Evolutionary conservation across 176 grass and related monocot species (phyloP), one percentile per base, ranked within the genome.

Genomic region (Musa schizocarpa): DNA sequence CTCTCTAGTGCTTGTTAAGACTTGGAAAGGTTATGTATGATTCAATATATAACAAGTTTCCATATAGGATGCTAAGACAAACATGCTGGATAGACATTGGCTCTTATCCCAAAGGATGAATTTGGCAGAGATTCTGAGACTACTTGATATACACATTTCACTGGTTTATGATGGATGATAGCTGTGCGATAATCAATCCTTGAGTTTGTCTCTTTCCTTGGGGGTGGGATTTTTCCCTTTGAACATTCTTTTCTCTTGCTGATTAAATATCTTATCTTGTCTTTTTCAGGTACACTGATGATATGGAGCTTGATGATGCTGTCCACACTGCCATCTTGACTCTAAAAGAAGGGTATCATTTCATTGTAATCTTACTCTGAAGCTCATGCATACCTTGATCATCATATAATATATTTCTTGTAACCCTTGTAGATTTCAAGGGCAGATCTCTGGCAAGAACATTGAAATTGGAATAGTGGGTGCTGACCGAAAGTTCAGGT

Each of bases 291-390:
- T 99, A 94, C 70, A 94, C 95, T 11, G 90, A 94, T 73, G 90
- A 99, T 80, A 99, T 99, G 91, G 95, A 99, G 74, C 90, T 99
- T 81, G 95, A 99, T 80, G 91, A 99, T 86, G 95, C 95, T 71
- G 92, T 99, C 54, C 95, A 99, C 76, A 99, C 95, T 76, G 95
- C 95, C 48, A 94, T 99, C 65, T 82, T 99, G 72, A 99, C 95
- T 75, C 69, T 99, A 22, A 99, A 99, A 99, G 90, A 99, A 92
- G 95, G 95, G 95, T 99, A 94, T 72, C 10, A 48, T 13, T n/a
- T 63, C 13, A 23, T 77, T 76, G 13, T 14, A 43, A 13, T 81
- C 9, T 63, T 13, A 6, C 13, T 55, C 63, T 65, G 2, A 1
- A 9, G 59, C 81, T 63, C 53, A 59, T 79, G 11, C 55, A 77